phyloP scores from a whole-genome alignment of 768 basidiomycete genomes.

The Favolaschia claudopus region DNA sequence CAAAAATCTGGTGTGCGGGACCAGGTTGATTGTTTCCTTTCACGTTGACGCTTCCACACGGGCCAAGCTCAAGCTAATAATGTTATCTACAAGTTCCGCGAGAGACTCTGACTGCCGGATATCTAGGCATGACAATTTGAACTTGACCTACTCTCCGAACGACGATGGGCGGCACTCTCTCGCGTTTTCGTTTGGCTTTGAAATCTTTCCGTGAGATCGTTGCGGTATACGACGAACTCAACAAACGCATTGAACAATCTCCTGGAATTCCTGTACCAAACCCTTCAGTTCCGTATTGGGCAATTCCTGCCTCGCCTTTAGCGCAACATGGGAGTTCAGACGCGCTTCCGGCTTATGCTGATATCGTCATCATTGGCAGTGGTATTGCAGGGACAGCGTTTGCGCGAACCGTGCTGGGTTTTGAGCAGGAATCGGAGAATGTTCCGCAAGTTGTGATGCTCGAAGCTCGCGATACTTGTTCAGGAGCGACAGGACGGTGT shows the following conservation, averaged over 20 bases:
- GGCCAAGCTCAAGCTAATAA: no score
- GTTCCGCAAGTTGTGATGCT: constrained; percentile 55
- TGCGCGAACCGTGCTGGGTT: constrained; percentile 41
- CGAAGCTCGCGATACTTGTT: constrained; percentile 67
- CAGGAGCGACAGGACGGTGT: constrained; percentile 60
- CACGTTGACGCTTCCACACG: no score
- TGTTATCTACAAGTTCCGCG: no score
- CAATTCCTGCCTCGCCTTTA: constrained; percentile 51
- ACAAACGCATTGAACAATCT: constrained; percentile 43
- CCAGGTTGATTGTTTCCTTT: no score
- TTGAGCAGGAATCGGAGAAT: neutral
- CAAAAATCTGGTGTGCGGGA: no score
- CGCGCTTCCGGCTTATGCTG: constrained; percentile 44
- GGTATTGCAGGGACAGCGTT: constrained; percentile 63
- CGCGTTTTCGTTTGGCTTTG: constrained; percentile 12
- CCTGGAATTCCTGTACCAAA: constrained; percentile 54
- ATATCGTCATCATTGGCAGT: constrained; percentile 62
- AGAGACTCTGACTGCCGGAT: no score
- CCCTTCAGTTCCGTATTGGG: constrained; percentile 61
- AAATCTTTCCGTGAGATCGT: neutral
- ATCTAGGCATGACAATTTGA: no score
- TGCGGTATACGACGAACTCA: constrained; percentile 33
- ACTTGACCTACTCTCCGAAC: no score
- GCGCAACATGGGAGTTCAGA: constrained; percentile 31
- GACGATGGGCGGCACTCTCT: constrained; percentile 10